These are phyloP conservation scores for Agrocybe pediades DNA, from an alignment of 768 basidiomycete genomes.

Conservation along the genomic window DNA sequence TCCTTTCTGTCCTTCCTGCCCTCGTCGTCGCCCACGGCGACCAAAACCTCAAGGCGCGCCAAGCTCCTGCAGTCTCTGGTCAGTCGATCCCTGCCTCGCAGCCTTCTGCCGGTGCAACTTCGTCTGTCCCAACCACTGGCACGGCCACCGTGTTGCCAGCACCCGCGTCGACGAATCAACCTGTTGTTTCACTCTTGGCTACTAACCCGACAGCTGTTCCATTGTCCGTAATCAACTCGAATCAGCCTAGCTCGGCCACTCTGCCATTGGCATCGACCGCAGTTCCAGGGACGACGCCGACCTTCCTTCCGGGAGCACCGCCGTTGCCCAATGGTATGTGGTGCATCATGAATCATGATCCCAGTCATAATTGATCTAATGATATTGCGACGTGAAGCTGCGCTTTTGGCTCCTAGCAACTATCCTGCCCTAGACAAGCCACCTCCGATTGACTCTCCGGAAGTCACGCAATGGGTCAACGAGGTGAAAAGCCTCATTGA, in stretches of 20 bases:
- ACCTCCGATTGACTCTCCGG: constrained; percentile 60
- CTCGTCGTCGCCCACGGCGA: constrained; percentile 40
- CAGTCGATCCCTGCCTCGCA: too few species aligned
- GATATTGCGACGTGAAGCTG: constrained; percentile 31
- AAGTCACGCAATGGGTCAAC: constrained; percentile 73
- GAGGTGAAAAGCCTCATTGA: constrained; percentile 63
- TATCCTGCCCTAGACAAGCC: constrained; percentile 69
- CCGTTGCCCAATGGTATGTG: constrained; percentile 54
- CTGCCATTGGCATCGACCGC: constrained; percentile 46
- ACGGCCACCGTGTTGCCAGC: background rate
- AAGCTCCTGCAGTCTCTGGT: constrained; percentile 23
- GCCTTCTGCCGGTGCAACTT: background rate
- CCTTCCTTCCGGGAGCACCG: constrained; percentile 57
- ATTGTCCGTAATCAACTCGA: constrained; percentile 47
- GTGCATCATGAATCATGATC: constrained; percentile 1
- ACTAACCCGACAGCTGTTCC: constrained; percentile 67
- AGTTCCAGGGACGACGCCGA: constrained; percentile 51
- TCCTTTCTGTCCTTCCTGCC: constrained; percentile 39
- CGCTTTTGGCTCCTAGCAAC: constrained; percentile 45
- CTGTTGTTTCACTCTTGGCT: constrained; percentile 18
- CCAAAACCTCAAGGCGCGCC: constrained; percentile 25
- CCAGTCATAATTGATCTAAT: background rate
- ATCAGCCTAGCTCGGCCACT: constrained; percentile 43
- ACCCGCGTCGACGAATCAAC: background rate
- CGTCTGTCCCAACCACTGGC: constrained; percentile 8